These are phyloP conservation scores for Phytophthora pinifolia DNA, from an alignment of 352 stramenopile species.

Conservation along the genomic window DNA sequence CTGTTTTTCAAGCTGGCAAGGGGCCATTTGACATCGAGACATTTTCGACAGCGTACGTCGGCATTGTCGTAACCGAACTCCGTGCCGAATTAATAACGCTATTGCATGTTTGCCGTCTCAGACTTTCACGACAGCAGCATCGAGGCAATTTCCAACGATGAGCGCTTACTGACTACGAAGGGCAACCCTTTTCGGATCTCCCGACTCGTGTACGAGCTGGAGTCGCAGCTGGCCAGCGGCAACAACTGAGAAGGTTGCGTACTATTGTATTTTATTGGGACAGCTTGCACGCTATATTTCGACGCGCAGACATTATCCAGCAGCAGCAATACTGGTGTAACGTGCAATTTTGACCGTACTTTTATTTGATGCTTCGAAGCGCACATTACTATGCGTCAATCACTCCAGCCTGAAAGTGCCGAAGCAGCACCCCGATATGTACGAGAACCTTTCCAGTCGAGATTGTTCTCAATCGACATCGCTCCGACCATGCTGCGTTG, in stretches of 20 bases:
- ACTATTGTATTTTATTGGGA: conserved; percentile 22
- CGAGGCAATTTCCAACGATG: conserved; percentile 31
- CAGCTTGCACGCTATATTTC: conserved; percentile 15
- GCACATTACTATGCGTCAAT: conserved; percentile 18
- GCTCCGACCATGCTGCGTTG: conserved; percentile 52
- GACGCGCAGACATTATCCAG: too few species aligned
- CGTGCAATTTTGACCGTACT: too few species aligned
- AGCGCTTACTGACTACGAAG: conserved; percentile 26
- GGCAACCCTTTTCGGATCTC: conserved; percentile 39
- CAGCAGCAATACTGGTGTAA: too few species aligned
- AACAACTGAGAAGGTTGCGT: conserved; percentile 6
- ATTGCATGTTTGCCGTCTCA: conserved; percentile 3
- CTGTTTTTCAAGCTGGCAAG: conserved; percentile 53
- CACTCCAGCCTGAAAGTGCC: conserved; percentile 44
- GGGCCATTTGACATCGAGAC: conserved; percentile 32
- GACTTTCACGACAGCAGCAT: conserved; percentile 34
- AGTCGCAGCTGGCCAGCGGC: conserved; percentile 15
- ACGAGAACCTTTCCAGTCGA: conserved; percentile 59
- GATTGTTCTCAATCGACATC: conserved; percentile 64
- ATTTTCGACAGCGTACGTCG: conserved; percentile 46
- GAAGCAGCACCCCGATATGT: conserved; percentile 47
- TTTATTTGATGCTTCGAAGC: too few species aligned
- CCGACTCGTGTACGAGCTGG: conserved; percentile 32
- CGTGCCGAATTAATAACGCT: too few species aligned
- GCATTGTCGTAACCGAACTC: not conserved